A percentile compares a stretch with the other conserved stretches of the same genome.
Evolutionary conservation across 2,329 filamentous ascomycete species (phyloP).

Genomic region (Venturia oleaginea): DNA sequence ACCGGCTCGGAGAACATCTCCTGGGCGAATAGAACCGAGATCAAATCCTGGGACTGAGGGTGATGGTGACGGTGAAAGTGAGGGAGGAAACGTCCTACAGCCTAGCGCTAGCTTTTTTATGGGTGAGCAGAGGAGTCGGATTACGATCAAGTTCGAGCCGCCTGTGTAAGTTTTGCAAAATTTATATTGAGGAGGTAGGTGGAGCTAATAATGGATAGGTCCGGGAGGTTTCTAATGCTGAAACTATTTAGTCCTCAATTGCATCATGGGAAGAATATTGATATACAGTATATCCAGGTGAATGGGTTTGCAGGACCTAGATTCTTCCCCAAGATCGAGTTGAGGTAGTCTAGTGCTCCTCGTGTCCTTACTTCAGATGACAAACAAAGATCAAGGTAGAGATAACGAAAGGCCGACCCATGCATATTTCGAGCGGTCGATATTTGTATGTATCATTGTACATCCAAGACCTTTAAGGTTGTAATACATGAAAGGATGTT

Average conservation of each 20-base stretch:
- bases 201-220: conserved; percentile 32
- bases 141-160: conserved; percentile 77
- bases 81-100: conserved; percentile 39
- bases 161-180: conserved; percentile 46
- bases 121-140: conserved; percentile 70
- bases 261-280: conserved; percentile 61
- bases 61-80: conserved; percentile 17
- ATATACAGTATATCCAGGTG: conserved; percentile 77
- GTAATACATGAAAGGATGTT: neutral
- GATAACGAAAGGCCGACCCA: neutral
- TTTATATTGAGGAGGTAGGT: neutral
- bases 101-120: conserved; percentile 81
- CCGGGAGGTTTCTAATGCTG: conserved; percentile 72
- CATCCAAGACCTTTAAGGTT: neutral
- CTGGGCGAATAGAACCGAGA: conserved; percentile 27
- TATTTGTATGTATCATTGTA: neutral
- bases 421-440: neutral
- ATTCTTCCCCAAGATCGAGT: conserved; percentile 54
- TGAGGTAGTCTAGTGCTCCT: neutral
- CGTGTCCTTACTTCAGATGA: neutral
- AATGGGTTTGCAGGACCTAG: conserved; percentile 79
- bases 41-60: conserved; percentile 13
- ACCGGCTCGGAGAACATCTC: conserved; percentile 22
- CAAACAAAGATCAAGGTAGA: neutral
- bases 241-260: conserved; percentile 81